These are phyloP conservation scores for Cladosporium sp. DNA, from an alignment of 2,329 filamentous ascomycete species.

Conservation along the genomic window DNA sequence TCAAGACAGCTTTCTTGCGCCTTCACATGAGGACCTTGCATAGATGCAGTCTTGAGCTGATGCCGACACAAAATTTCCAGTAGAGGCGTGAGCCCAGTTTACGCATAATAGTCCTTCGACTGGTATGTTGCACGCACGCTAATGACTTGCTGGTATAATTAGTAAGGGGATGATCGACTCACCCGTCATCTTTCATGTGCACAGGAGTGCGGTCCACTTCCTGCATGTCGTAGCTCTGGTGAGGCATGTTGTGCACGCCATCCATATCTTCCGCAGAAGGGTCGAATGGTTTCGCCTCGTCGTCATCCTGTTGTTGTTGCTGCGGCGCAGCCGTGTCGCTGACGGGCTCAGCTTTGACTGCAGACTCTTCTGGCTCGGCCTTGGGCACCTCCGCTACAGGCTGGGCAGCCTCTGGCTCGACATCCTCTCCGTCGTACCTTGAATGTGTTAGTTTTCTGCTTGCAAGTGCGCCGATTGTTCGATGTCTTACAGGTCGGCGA, in stretches of 20 bases:
- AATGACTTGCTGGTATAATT: background rate
- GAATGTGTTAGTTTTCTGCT: constrained; percentile 11
- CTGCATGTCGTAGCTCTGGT: background rate
- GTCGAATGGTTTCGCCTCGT: constrained; percentile 51
- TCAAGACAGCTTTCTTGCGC: no score
- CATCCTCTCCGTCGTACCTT: constrained; percentile 54
- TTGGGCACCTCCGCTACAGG: constrained; percentile 9
- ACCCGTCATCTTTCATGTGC: constrained; percentile 83
- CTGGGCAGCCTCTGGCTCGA: constrained; percentile 42
- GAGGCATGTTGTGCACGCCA: background rate
- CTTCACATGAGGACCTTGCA: no score
- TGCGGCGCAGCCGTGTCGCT: background rate
- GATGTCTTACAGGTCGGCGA: constrained; percentile 77
- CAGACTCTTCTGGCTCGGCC: constrained; percentile 14
- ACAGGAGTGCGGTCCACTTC: constrained; percentile 6
- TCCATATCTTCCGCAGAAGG: constrained; percentile 13
- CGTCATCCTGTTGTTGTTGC: constrained; percentile 26
- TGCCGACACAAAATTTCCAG: background rate
- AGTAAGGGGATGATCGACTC: constrained; percentile 44
- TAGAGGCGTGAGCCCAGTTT: background rate
- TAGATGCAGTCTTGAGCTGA: no score
- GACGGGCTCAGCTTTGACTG: constrained; percentile 11
- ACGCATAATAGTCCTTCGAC: background rate
- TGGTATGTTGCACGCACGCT: constrained; percentile 9
- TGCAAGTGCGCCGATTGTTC: background rate